Base-by-base conservation (phyloP, 768 basidiomycete genomes). In the Lactarius tabidus region DNA sequence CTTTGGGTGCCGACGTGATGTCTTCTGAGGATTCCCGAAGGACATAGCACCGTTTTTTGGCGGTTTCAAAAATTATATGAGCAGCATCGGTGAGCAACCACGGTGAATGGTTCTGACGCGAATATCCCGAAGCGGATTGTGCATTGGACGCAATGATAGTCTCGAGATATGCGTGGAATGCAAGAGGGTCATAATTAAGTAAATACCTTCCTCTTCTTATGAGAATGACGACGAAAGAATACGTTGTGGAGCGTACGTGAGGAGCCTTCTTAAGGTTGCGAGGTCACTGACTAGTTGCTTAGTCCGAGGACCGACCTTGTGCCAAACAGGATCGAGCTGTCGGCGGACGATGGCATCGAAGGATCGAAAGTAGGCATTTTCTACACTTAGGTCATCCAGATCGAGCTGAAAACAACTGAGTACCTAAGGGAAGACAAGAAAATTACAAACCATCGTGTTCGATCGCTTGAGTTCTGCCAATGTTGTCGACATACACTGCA, bases 31-130 rank as follows among this genome's bases (percentile, higher is more conserved):
- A 36, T 59, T 66, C 60, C 48, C 52, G 60, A 56, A 85, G 78
- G 3, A 81, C 80, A 70, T 93, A 97, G 65, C 92, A 95, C n/a
- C 95, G 78, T 23, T 85, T 82, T 73, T 90, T 89, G 1, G 94
- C 92, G 8, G 82, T 81, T 67, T 84, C 83, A 73, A 98, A 91
- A 36, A 99, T 90, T 33, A 85, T 80, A 70, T 95, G 87, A 12
- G 95, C 95, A 0, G 94, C 89, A 67, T 97, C 93, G 8, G 92
- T 95, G 61, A 94, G 85, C 76, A 98, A 85, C 97, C 93, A 93
- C 3, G 89, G 91, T 3, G 87, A 88, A 63, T 87, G 88, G 67
- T 94, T 82, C 67, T 87, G 84, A 60, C 85, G 84, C 18, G 79
- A 72, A 20, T 77, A 78, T 12, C 90, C 89, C 3, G 81, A 75